Evolutionary conservation across 495 filamentous ascomycete genomes (phyloP).

Genomic region (Xylaria acuta): DNA sequence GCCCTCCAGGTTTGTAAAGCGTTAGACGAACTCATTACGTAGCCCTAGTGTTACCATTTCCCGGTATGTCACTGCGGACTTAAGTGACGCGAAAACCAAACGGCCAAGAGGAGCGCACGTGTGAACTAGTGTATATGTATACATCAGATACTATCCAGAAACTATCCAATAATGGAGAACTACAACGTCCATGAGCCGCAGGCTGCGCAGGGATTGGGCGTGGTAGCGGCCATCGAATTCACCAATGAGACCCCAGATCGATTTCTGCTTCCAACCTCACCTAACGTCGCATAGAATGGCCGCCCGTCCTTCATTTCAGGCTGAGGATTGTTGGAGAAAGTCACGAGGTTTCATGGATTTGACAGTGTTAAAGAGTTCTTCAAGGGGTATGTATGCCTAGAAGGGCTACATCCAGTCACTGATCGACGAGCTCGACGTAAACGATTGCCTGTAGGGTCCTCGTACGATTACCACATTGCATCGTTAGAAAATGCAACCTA

Average conservation of each 20-base stretch:
- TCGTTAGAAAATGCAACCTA: neutral
- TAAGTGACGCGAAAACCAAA: neutral
- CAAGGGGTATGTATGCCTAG: constrained; percentile 1
- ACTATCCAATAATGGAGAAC: constrained; percentile 7
- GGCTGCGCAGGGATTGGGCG: constrained; percentile 12
- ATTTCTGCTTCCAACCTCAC: constrained; percentile 18
- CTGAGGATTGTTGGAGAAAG: constrained; percentile 6
- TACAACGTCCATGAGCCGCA: constrained; percentile 22
- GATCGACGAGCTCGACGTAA: neutral
- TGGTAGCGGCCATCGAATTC: constrained; percentile 17
- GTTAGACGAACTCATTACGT: neutral
- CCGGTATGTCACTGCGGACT: neutral
- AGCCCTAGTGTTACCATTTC: neutral
- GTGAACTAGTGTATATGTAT: neutral
- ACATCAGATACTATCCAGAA: no score
- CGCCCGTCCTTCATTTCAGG: neutral
- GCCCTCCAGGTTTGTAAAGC: neutral
- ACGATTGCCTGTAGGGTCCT: neutral
- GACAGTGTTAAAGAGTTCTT: neutral
- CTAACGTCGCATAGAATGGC: neutral
- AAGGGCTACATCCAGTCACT: neutral
- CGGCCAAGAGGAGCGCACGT: neutral
- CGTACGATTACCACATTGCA: neutral
- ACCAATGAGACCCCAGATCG: constrained; percentile 16
- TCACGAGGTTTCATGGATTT: neutral